phyloP scores from a whole-genome alignment of 306 rosid species.

The Sophora flavescens region DNA sequence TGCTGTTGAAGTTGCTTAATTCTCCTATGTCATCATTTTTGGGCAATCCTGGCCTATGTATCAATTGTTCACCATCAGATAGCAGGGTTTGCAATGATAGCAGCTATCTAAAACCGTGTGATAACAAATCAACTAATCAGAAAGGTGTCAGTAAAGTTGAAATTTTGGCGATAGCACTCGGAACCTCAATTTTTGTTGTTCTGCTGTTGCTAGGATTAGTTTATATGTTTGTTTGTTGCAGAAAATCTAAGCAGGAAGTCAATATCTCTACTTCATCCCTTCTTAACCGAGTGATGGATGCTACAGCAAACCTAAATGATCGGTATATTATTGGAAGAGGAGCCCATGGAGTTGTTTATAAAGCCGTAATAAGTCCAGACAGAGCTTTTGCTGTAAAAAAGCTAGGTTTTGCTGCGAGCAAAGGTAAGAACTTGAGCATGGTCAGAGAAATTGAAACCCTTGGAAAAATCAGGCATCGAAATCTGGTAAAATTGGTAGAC shows the following conservation, averaged over 20 bases:
- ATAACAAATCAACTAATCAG: conserved; percentile 40
- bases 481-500: conserved; percentile 72
- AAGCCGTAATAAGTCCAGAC: conserved; percentile 59
- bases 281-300: conserved; percentile 66
- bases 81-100: conserved; percentile 50
- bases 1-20: conserved; percentile 56
- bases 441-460: conserved; percentile 71
- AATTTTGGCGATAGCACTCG: conserved; percentile 66
- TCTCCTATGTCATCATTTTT: conserved; percentile 57
- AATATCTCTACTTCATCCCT: conserved; percentile 48
- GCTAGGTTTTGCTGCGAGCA: conserved; percentile 59
- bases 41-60: conserved; percentile 74
- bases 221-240: conserved; percentile 38
- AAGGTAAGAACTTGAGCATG: conserved; percentile 63
- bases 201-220: conserved; percentile 55
- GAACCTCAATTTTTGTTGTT: conserved; percentile 55
- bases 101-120: conserved; percentile 59
- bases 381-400: conserved; percentile 74
- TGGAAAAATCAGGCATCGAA: conserved; percentile 75
- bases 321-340: conserved; percentile 80
- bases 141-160: conserved; percentile 52
- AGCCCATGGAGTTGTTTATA: conserved; percentile 87
- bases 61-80: conserved; percentile 52
- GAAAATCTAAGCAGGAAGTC: conserved; percentile 50
- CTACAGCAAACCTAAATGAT: conserved; percentile 69